Percentiles rank a stretch among this genome's conserved stretches.
These are phyloP conservation scores for Cerrena zonata DNA, from an alignment of 1,284 basidiomycete genomes.

Conservation along the genomic window DNA sequence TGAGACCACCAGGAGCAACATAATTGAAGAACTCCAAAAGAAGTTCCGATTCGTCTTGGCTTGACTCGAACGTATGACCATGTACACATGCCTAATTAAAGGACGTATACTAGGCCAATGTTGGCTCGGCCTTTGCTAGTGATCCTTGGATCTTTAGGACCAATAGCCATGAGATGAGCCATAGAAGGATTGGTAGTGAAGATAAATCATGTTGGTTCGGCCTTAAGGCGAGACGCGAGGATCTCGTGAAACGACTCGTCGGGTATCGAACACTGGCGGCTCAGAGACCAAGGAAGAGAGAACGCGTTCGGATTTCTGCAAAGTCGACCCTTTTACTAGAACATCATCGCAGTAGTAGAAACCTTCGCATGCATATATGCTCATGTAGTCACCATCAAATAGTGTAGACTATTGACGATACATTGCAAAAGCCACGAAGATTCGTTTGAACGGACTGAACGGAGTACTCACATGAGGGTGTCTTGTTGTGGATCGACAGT, in stretches of 20 bases:
- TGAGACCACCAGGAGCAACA: conserved; percentile 34
- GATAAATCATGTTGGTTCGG: conserved; percentile 36
- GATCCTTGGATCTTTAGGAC: conserved; percentile 24
- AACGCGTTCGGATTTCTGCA: conserved; percentile 12
- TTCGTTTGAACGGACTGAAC: no score
- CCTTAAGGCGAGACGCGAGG: conserved; percentile 40
- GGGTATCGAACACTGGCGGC: conserved; percentile 36
- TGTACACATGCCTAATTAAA: neutral
- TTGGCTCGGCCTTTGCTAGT: conserved; percentile 41
- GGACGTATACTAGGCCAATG: conserved; percentile 16
- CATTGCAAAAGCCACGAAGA: no score
- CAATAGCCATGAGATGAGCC: conserved; percentile 29
- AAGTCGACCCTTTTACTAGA: conserved; percentile 46
- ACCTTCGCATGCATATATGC: no score
- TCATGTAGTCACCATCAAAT: no score
- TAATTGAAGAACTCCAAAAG: conserved; percentile 1
- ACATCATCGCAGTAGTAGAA: conserved; percentile 39
- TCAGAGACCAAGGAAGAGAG: conserved; percentile 14
- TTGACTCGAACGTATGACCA: conserved; percentile 25
- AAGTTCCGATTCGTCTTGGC: conserved; percentile 21
- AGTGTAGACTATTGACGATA: no score
- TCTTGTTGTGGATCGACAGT: no score
- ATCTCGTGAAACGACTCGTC: conserved; percentile 33
- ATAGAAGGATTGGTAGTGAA: conserved; percentile 11
- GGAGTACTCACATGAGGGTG: no score